Percentiles rank a stretch among this genome's conserved stretches.
Conservation (phyloP, 306 rosid genomes). For the Vicia sativa region DNA sequence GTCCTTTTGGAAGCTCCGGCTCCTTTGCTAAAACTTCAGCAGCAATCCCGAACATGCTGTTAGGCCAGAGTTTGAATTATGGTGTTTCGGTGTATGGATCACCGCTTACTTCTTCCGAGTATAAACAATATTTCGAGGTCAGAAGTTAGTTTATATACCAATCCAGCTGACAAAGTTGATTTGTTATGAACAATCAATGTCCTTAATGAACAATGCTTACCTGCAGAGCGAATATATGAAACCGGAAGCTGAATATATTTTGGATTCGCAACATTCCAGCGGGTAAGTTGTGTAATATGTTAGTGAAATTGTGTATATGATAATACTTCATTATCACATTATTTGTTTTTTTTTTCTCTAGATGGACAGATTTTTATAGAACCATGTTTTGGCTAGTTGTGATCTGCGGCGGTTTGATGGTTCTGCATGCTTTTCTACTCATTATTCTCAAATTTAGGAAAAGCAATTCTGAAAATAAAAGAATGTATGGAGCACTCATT, state of each 20-base stretch:
- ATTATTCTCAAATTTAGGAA: conserved; percentile 63
- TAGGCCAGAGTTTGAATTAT: conserved; percentile 40
- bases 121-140: conserved; percentile 78
- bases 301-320: neutral
- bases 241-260: conserved; percentile 78
- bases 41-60: conserved; percentile 40
- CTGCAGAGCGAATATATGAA: conserved; percentile 59
- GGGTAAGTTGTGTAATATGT: conserved; percentile 53
- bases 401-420: conserved; percentile 64
- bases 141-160: conserved; percentile 23
- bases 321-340: conserved; percentile 23
- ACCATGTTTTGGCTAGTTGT: conserved; percentile 85
- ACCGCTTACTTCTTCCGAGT: conserved; percentile 82
- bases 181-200: conserved; percentile 24
- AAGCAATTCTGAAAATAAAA: conserved; percentile 57
- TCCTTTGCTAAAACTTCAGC: conserved; percentile 47
- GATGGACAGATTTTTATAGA: conserved; percentile 81
- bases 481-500: conserved; percentile 70
- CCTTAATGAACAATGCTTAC: conserved; percentile 25
- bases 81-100: conserved; percentile 62
- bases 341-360: conserved; percentile 28
- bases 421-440: conserved; percentile 68
- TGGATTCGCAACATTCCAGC: conserved; percentile 47
- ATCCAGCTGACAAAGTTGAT: neutral
- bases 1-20: conserved; percentile 53